Base-by-base conservation (phyloP, 768 basidiomycete genomes). In the Russula sp. region DNA sequence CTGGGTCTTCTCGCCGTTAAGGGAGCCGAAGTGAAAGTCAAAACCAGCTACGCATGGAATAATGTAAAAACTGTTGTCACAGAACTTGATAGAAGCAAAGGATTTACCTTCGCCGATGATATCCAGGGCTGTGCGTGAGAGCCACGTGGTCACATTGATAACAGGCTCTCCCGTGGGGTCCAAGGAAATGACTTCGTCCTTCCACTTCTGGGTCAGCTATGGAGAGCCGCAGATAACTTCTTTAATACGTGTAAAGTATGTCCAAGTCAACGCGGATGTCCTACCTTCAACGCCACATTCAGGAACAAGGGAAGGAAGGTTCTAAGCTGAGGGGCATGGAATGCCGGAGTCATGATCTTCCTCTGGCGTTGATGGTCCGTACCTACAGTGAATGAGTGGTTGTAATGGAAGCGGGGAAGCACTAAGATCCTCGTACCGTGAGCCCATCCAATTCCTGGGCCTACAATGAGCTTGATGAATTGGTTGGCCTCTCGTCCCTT, bases 311-410 rank as follows among this genome's bases (percentile, higher is more conserved):
- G 70, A 46, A 73, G 64, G 69, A 71, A 73, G 3, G 70, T 64
- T 50, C 57, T 67, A 30, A 73, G 64, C 42, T 72, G 72, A 44
- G 67, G 58, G 10, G 72, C 69, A 16, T 64, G 69, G 66, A 73
- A 73, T n/a, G 72, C 71, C 1, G 71, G 71, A 13, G 69, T 69
- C 72, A 73, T 72, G 60, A 71, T 67, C 61, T 67, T 73, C 53
- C 72, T 69, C 40, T 69, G 68, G 18, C 72, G 72, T 48, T 60
- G 61, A 50, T 73, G 72, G 40, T 63, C 49, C 28, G 65, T 52
- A 30, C 69, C 71, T 72, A 32, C n/a, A 32, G 48, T 13, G n/a
- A 30, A 44, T 44, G 28, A 24, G 24, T 24, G 13, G 9, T 53
- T 22, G n/a, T 24, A 54, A 53, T 48, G 28, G 51, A 54, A 49